These are phyloP conservation scores for Diaporthe citrichinensis DNA, from an alignment of 2,329 filamentous ascomycete species.

Conservation along the genomic window DNA sequence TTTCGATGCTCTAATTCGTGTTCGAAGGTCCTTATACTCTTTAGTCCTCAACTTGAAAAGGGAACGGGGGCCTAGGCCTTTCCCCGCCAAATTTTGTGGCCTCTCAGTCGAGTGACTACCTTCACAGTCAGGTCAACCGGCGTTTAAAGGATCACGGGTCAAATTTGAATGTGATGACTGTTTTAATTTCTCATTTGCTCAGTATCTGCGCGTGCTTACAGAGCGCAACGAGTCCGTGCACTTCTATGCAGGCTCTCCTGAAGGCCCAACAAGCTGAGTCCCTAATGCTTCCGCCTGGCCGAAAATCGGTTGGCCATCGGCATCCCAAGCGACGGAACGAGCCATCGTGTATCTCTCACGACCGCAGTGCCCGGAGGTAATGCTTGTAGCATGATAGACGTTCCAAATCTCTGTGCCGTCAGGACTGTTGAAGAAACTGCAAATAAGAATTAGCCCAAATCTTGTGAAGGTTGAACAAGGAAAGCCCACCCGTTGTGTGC, in stretches of 20 bases:
- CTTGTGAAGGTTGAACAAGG: fast-evolving
- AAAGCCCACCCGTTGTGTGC: slow-evolving; percentile 34
- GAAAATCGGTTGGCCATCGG: slow-evolving; percentile 1
- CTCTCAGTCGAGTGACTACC: too few relatives aligned
- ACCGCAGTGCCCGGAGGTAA: slow-evolving; percentile 1
- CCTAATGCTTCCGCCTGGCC: background rate
- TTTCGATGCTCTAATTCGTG: too few relatives aligned
- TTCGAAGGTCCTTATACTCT: too few relatives aligned
- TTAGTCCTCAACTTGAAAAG: too few relatives aligned
- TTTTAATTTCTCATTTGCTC: too few relatives aligned
- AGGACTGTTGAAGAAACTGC: slow-evolving; percentile 39
- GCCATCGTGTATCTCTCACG: slow-evolving; percentile 16
- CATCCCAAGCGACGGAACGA: background rate
- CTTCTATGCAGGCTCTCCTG: background rate
- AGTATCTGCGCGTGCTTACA: too few relatives aligned
- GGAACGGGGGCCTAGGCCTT: too few relatives aligned
- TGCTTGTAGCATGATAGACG: slow-evolving; percentile 9
- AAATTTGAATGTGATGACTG: fast-evolving
- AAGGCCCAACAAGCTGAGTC: slow-evolving; percentile 8
- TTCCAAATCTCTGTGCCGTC: slow-evolving; percentile 33
- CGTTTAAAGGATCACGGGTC: too few relatives aligned
- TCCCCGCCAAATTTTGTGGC: too few relatives aligned
- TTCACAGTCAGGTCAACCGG: too few relatives aligned
- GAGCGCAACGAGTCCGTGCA: too few relatives aligned
- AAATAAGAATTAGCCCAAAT: background rate